Percentiles rank a stretch among this genome's conserved stretches.
Conservation (phyloP, 2,329 filamentous ascomycete species). For the Penicillium sp. region DNA sequence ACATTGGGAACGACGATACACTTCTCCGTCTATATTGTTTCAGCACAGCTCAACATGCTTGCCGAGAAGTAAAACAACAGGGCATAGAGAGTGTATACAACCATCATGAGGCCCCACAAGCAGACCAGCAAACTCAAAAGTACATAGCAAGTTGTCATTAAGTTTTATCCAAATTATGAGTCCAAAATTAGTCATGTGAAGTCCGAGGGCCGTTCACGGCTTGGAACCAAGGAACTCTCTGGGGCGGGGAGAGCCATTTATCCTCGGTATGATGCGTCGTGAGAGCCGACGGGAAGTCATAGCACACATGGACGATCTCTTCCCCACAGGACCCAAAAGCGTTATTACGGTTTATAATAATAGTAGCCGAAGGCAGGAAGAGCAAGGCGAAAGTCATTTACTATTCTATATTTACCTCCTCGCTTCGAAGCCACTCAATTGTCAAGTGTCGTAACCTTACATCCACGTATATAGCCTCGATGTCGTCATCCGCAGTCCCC, state of each 20-base stretch:
- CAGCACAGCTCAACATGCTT: too few species aligned
- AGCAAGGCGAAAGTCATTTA: not conserved
- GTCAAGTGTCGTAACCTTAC: not conserved
- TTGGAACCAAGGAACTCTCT: not conserved
- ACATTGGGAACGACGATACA: too few species aligned
- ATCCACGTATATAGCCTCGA: not conserved
- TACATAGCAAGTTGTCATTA: not conserved
- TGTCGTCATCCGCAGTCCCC: slow-evolving; percentile 37
- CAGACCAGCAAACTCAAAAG: not conserved
- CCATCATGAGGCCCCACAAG: not conserved
- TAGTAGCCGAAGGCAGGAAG: not conserved
- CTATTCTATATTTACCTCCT: not conserved
- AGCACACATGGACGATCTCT: not conserved
- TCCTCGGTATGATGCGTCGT: slow-evolving; percentile 3
- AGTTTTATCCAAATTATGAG: not conserved
- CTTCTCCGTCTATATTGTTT: too few species aligned
- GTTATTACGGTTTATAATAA: not conserved
- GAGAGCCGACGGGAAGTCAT: not conserved
- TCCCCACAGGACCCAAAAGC: not conserved
- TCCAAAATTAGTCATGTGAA: not conserved
- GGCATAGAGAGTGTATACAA: too few species aligned
- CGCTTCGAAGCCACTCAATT: not conserved
- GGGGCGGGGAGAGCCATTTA: not conserved
- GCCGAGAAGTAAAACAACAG: too few species aligned
- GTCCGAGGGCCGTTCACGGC: not conserved